Base-by-base conservation (phyloP, 371 early-diverging fungal genomes). In the Haplosporangium sp. region DNA sequence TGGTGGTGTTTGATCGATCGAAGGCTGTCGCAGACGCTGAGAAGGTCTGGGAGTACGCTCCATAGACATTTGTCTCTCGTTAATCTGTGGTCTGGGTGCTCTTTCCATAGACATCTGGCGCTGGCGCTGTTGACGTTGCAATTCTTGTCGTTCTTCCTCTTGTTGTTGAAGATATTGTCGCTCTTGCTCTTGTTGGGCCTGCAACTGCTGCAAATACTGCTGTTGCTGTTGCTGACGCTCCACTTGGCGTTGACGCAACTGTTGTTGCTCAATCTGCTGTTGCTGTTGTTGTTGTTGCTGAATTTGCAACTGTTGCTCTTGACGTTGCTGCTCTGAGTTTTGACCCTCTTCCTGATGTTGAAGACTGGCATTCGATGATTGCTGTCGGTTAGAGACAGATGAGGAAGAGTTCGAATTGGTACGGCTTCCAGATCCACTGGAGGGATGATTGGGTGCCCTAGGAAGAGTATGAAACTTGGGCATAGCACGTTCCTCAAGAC, bases 401-500 rank as follows among this genome's bases (percentile, higher is more conserved):
- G 62, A 55, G 9, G 34, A 39, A 38, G 65, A 13, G 38, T 20
- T 44, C 58, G 59, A 27, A 15, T 10, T 45, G 4, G 66, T 45
- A 3, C 38, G 35, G 9, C 52, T 27, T 7, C 50, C 38, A 9
- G 66, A 55, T n/a, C 53, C 52, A 38, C 60, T 34, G 10, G 50
- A 61, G 13, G 53, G 59, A 39, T 58, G 8, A 27, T 5, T 2
- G 7, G 27, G 71, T 5, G 74, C 63, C 27, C 79, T 47, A 17
- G 79, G 74, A 17, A 81, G 58, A 8, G 81, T 81, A 52, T 65
- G 59, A 47, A 81, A 81, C 63, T 68, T 74, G 3, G 81, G 81
- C 81, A 81, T 81, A 37, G 52, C 61, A 5, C 81, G 55, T 4
- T 81, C 81, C 53, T 81, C 81, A 17, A 81, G 66, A 37, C 75